Evolutionary conservation across 768 basidiomycete species (phyloP), one percentile per base, ranked within the genome.

Genomic region (Leccinum barrowsii): DNA sequence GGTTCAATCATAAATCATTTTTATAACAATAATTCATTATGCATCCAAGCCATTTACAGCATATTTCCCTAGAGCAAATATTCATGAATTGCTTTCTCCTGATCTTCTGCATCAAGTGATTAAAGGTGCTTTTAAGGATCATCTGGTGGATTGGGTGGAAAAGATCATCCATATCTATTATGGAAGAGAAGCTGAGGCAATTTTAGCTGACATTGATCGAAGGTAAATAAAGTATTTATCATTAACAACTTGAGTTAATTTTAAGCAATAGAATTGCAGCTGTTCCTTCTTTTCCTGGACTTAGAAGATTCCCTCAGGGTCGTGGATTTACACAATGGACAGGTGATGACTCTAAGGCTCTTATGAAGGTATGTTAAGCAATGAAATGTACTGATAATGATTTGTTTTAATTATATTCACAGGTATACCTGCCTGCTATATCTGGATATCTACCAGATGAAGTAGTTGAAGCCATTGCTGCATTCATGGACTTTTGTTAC

Each of bases 281-380:
- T 15, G 22, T 7, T 5, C 55, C 55, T 17, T 19, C 48, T n/a
- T 55, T 55, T 49, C 32, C 44, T 32, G 54, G 32, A 35, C 40
- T 55, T 2, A 13, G 47, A 13, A 21, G 34, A 40, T 56, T 56
- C n/a, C 55, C 34, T 8, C 44, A 56, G 47, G 55, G 55, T 6
- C 10, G 26, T 13, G 48, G 55, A 7, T 56, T 56, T 44, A 50
- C 17, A 15, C 48, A 56, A 5, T 56, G 55, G 55, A 56, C 55
- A 7, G 12, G 55, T 19, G 44, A 56, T 40, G 48, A 56, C 17
- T 56, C 55, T 8, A 56, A 56, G 19, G 55, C 47, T 12, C 12
- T 50, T 3, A 56, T 56, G 35, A 56, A 50, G 55, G 48, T 50
- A 32, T 30, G 28, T 48, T 13, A 22, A 22, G 4, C 5, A 4